These are phyloP conservation scores for Plicaturopsis crispa DNA, from an alignment of 768 basidiomycete genomes.

Conservation along the genomic window DNA sequence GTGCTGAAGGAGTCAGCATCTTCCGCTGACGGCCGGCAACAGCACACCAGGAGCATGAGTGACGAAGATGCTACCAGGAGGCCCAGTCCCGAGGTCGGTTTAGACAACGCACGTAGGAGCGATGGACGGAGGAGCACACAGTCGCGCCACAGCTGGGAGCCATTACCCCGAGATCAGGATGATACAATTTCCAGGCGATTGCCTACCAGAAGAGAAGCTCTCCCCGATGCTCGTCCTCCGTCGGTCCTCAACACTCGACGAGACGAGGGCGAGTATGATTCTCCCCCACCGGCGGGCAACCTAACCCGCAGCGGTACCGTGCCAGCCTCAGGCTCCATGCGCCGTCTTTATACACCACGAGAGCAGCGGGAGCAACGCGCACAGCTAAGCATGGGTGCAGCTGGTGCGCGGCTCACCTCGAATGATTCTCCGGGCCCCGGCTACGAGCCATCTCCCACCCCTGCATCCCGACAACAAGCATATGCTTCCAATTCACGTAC, in stretches of 20 bases:
- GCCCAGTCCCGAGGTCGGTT: slow-evolving; percentile 19
- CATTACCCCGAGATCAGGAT: slow-evolving; percentile 11
- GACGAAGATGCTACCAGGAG: slow-evolving; percentile 35
- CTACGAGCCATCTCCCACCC: slow-evolving; percentile 41
- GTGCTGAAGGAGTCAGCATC: slow-evolving; percentile 49
- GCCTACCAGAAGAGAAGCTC: no score
- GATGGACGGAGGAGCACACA: slow-evolving; percentile 40
- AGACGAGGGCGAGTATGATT: slow-evolving; percentile 17
- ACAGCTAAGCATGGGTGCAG: no score
- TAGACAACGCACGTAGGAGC: slow-evolving; percentile 22
- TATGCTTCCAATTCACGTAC: slow-evolving; percentile 3
- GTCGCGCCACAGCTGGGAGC: slow-evolving; percentile 39
- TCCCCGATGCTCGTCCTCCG: slow-evolving; percentile 17
- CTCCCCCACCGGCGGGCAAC: slow-evolving; percentile 13
- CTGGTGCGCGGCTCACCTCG: slow-evolving; percentile 13
- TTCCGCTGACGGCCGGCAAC: slow-evolving; percentile 23
- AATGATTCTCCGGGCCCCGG: slow-evolving; percentile 20
- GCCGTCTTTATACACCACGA: slow-evolving; percentile 51
- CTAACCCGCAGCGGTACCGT: slow-evolving; percentile 14
- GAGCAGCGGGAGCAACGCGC: slow-evolving; percentile 50
- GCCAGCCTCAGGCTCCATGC: slow-evolving; percentile 25
- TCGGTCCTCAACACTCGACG: slow-evolving; percentile 14
- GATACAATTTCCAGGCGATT: slow-evolving; percentile 20
- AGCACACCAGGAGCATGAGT: slow-evolving; percentile 46
- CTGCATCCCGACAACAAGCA: slow-evolving; percentile 23